A percentile compares a stretch with the other conserved stretches of the same genome.
Conservation (phyloP, 2,329 filamentous ascomycete species). For the Huntiella abstrusa region DNA sequence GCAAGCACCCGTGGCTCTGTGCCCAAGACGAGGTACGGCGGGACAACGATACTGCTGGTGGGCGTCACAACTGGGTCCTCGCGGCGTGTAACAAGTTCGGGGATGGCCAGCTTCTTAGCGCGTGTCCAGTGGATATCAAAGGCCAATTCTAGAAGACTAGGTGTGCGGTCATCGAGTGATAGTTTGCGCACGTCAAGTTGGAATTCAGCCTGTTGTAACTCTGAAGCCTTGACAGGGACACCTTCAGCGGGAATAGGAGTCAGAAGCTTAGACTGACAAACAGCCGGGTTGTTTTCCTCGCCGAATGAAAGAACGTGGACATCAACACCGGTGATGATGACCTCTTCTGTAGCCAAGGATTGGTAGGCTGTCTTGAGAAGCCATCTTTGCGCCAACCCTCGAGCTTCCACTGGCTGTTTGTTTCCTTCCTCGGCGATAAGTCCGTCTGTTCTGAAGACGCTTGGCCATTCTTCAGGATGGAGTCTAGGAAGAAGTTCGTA, state of each 20-base stretch:
- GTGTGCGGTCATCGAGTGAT: constrained; percentile 63
- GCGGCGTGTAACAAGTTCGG: constrained; percentile 10
- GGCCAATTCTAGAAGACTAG: constrained; percentile 54
- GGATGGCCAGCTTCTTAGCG: constrained; percentile 15
- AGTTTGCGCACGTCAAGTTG: constrained; percentile 55
- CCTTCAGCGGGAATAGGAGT: constrained; percentile 23
- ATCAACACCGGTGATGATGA: constrained; percentile 44
- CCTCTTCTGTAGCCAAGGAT: constrained; percentile 58
- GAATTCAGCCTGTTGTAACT: constrained; percentile 54
- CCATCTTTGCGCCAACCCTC: constrained; percentile 67
- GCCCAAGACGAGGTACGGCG: constrained; percentile 61
- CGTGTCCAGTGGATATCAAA: constrained; percentile 66
- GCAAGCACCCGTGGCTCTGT: constrained; percentile 74
- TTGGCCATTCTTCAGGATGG: constrained; percentile 67
- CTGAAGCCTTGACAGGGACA: constrained; percentile 40
- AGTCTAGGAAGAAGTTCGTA: constrained; percentile 72
- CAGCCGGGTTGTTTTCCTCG: constrained; percentile 34
- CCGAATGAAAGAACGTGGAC: constrained; percentile 37
- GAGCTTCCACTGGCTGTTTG: constrained; percentile 16
- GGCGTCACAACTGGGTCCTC: constrained; percentile 22
- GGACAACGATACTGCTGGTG: constrained; percentile 53
- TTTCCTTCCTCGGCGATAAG: constrained; percentile 21
- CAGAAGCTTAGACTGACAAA: constrained; percentile 30
- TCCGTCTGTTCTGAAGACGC: constrained; percentile 51
- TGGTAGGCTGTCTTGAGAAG: constrained; percentile 52